Percentiles rank a stretch among this genome's conserved stretches.
Evolutionary conservation across 208 protist genomes (phyloP).

Genomic region (Acanthamoeba rhysodes): DNA sequence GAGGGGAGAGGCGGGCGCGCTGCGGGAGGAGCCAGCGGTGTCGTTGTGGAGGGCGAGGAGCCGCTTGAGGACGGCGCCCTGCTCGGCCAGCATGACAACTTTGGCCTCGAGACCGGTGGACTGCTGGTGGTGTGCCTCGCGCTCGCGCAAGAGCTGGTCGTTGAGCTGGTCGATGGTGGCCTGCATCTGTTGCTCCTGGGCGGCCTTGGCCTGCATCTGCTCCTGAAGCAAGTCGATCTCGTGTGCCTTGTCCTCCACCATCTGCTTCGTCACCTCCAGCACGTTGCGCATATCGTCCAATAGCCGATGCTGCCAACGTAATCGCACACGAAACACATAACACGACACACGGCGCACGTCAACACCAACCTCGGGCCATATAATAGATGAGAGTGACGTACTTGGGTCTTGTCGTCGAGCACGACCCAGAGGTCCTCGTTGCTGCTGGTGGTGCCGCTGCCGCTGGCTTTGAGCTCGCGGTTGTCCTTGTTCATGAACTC

Average conservation of each 20-base stretch:
- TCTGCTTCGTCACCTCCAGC: slow-evolving; percentile 35
- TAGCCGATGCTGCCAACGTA: background rate
- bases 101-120: background rate
- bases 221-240: slow-evolving; percentile 14
- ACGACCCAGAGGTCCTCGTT: background rate
- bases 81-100: background rate
- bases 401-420: slow-evolving; percentile 38
- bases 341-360: background rate
- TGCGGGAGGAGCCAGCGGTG: background rate
- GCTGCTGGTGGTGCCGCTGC: background rate
- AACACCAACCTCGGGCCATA: background rate
- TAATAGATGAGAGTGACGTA: background rate
- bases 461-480: background rate
- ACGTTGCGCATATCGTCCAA: slow-evolving; percentile 38
- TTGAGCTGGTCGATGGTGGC: background rate
- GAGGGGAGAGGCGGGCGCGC: background rate
- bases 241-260: slow-evolving; percentile 47
- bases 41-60: slow-evolving; percentile 16
- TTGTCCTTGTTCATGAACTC: slow-evolving; percentile 46
- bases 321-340: background rate
- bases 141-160: background rate
- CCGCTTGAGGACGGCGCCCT: slow-evolving; percentile 13
- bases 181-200: background rate
- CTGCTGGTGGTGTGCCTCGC: background rate
- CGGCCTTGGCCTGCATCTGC: background rate